Evolutionary conservation across 495 filamentous ascomycete species (phyloP), one percentile per base, ranked within the genome.

Genomic region (Trichocladium antarcticum): DNA sequence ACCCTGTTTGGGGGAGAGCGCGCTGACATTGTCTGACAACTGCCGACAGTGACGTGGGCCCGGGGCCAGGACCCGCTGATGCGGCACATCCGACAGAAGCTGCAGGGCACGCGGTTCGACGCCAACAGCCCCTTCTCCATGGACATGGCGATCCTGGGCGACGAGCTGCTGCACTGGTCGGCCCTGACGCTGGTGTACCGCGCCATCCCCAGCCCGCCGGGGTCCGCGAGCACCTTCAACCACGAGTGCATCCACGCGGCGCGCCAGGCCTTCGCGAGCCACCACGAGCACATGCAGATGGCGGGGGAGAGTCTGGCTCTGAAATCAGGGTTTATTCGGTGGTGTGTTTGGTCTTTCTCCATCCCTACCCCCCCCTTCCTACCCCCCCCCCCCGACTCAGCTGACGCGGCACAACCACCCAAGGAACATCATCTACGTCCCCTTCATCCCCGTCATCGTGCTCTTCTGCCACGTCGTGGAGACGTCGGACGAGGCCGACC

Each of bases 391-490:
- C 4, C 15, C 31, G 2, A 3, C 8, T 16, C 6, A 8, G n/a
- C 14, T 2, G 5, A 20, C 24, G 11, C 2, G 12, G 4, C 5
- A 42, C 7, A 6, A 6, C 39, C 2, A 8, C 12, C 6, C 36
- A 19, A 83, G 81, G 80, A 75, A 76, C 1, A 69, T 85, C 22
- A 67, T 85, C 17, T 72, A 79, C 55, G 71, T 78, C 10, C 82
- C 81, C 3, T 84, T 85, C 56, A 75, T 79, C 32, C 82, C 81
- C 0, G 80, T 83, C 57, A 81, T 83, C 41, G 77, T 84, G 2
- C 68, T 85, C 5, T 84, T 85, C 68, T 83, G 81, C 68, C 74
- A 84, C 50, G 71, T 78, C 4, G 76, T 85, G 49, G 73, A 77
- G 57, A 73, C 70, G 0, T 69, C 65, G 0, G 55, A 67, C 45